Conservation (phyloP, 176 grass and related monocot genomes). For the Neostapfia colusana region DNA sequence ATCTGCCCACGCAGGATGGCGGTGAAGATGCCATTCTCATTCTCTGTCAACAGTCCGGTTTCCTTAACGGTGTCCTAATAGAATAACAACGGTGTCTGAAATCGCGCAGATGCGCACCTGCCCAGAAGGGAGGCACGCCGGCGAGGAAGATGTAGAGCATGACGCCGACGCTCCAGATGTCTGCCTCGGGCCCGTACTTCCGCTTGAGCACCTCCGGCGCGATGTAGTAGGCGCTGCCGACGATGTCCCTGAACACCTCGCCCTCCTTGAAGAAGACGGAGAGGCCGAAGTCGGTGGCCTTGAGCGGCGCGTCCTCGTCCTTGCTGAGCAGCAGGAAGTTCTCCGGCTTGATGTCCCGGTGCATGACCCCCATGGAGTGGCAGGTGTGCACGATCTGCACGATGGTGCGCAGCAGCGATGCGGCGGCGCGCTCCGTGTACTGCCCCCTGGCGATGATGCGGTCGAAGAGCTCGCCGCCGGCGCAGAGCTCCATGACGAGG, state of each 20-base stretch:
- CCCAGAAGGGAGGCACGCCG: slow-evolving; percentile 81
- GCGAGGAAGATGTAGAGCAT: slow-evolving; percentile 93
- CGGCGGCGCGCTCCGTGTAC: slow-evolving; percentile 78
- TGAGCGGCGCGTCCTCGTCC: slow-evolving; percentile 58
- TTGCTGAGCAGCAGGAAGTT: slow-evolving; percentile 71
- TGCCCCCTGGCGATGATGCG: slow-evolving; percentile 79
- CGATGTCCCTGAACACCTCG: slow-evolving; percentile 68
- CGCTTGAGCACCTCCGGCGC: slow-evolving; percentile 80
- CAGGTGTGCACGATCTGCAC: slow-evolving; percentile 62
- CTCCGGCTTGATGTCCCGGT: slow-evolving; percentile 84
- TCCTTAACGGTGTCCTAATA: too few species aligned
- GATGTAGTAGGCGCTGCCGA: slow-evolving; percentile 84
- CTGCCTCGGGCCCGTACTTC: slow-evolving; percentile 64
- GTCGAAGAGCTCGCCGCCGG: slow-evolving; percentile 93
- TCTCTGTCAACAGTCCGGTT: slow-evolving; percentile 25
- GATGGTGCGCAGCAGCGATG: slow-evolving; percentile 51
- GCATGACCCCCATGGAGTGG: slow-evolving; percentile 85
- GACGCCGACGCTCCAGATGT: slow-evolving; percentile 83
- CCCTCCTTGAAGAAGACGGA: slow-evolving; percentile 79
- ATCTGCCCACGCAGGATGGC: slow-evolving; percentile 50
- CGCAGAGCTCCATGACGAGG: slow-evolving; percentile 96
- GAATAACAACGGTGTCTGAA: too few species aligned
- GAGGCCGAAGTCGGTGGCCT: slow-evolving; percentile 86
- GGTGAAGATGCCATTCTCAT: slow-evolving; percentile 58
- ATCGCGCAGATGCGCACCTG: slow-evolving; percentile 33